These are phyloP conservation scores for Aspergillus viridinutans DNA, from an alignment of 2,329 filamentous ascomycete species.

Conservation along the genomic window DNA sequence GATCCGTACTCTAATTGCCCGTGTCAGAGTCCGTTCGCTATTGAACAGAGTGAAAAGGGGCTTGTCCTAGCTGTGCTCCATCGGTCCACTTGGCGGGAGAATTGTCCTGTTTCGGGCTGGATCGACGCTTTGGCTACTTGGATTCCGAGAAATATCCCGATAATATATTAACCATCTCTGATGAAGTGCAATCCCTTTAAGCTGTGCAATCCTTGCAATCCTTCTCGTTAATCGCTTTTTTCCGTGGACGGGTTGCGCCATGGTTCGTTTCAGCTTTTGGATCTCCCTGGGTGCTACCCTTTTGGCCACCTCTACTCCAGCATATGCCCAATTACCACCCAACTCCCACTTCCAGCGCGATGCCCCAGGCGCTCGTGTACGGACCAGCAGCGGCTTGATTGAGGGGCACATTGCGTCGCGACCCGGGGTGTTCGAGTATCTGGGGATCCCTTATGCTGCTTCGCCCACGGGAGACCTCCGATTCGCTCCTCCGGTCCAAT, in stretches of 20 bases:
- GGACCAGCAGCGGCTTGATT: slow-evolving; percentile 22
- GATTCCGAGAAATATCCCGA: background rate
- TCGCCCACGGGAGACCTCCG: slow-evolving; percentile 24
- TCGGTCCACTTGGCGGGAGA: background rate
- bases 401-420: slow-evolving; percentile 16
- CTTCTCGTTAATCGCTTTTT: no score
- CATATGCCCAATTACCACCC: background rate
- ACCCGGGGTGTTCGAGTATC: slow-evolving; percentile 20
- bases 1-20: no score
- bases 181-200: no score
- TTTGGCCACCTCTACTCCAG: background rate
- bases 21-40: no score
- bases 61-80: no score
- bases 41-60: no score
- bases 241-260: background rate
- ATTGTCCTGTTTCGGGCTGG: background rate
- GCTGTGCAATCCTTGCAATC: no score
- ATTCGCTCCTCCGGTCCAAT: slow-evolving; percentile 22
- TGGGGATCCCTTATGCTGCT: slow-evolving; percentile 27
- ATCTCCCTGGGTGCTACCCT: background rate
- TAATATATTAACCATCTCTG: background rate
- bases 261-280: background rate
- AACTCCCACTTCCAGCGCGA: background rate
- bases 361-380: slow-evolving; percentile 6
- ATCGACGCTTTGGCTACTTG: background rate